phyloP scores from a whole-genome alignment of 1,139 yeast species.

The Sugiyamaella pinicola region DNA sequence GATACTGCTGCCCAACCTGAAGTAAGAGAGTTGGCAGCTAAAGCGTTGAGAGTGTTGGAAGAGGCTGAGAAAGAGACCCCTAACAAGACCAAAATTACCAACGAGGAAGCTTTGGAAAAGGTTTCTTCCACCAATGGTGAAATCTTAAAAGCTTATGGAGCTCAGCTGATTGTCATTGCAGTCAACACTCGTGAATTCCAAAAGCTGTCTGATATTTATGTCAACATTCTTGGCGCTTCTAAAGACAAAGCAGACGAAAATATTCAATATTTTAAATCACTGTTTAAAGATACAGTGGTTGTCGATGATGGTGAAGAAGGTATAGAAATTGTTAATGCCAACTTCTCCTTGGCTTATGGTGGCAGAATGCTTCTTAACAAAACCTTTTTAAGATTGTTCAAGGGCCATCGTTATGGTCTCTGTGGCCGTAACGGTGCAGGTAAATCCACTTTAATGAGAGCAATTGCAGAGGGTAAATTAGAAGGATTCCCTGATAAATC shows the following conservation, averaged over 20 bases:
- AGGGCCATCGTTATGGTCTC: conserved; percentile 96
- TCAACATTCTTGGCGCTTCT: conserved; percentile 43
- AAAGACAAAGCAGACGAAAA: conserved; percentile 50
- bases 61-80: conserved; percentile 76
- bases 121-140: conserved; percentile 37
- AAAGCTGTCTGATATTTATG: conserved; percentile 58
- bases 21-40: conserved; percentile 88
- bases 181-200: conserved; percentile 93
- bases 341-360: conserved; percentile 95
- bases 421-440: conserved; percentile 99
- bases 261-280: conserved; percentile 58
- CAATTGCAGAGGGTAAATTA: conserved; percentile 93
- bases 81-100: conserved; percentile 68
- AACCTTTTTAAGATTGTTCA: conserved; percentile 79
- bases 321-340: conserved; percentile 87
- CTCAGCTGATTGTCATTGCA: conserved; percentile 61
- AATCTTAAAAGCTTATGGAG: conserved; percentile 53
- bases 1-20: conserved; percentile 94
- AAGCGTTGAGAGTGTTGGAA: conserved; percentile 77
- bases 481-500: conserved; percentile 96
- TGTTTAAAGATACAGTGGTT: conserved; percentile 64
- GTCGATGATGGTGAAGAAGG: conserved; percentile 68
- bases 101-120: conserved; percentile 56
- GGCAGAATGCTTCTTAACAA: conserved; percentile 95
- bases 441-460: conserved; percentile 95